Conservation (phyloP, 306 rosid species). For the Crotalaria pallida region DNA sequence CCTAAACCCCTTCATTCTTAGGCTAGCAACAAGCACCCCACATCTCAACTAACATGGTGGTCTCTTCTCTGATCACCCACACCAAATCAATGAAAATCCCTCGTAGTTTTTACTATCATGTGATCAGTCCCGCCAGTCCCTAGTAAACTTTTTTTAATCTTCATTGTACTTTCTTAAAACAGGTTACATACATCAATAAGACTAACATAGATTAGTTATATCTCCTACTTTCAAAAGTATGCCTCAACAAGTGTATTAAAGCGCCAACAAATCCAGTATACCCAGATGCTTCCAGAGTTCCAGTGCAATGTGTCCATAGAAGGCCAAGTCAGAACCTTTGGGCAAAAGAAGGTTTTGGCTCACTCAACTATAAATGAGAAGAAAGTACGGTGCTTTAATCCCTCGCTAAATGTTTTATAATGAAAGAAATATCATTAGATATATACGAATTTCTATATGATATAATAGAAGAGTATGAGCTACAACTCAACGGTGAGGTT, state of each 20-base stretch:
- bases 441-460: too few species aligned
- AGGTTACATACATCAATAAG: neutral
- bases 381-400: neutral
- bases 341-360: neutral
- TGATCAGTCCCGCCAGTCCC: neutral
- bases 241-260: neutral
- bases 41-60: neutral
- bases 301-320: neutral
- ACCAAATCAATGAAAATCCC: neutral
- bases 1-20: neutral
- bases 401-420: too few species aligned
- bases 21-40: neutral
- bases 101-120: neutral
- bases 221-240: neutral
- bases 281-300: neutral
- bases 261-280: neutral
- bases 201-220: neutral
- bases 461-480: too few species aligned
- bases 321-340: neutral
- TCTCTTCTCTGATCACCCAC: neutral
- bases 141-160: neutral
- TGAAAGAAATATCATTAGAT: too few species aligned
- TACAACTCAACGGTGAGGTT: too few species aligned
- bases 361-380: neutral
- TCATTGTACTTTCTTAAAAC: neutral